Conservation (phyloP, 257 asterid genomes). For the Scutellaria baicalensis region DNA sequence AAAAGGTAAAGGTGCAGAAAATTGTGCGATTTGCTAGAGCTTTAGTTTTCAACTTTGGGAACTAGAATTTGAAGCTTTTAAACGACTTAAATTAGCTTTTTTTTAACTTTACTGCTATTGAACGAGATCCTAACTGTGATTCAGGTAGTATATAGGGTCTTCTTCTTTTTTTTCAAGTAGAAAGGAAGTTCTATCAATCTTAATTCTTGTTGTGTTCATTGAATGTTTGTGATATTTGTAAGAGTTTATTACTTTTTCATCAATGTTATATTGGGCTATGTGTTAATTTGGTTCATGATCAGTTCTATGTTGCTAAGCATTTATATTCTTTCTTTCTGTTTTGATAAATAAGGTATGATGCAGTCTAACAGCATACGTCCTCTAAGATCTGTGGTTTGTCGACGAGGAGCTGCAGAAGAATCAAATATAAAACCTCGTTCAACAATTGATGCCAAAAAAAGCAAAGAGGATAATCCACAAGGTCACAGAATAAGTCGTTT, state of each 20-base stretch:
- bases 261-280: neutral
- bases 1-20: neutral
- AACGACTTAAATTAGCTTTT: too few relatives aligned
- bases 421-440: conserved; percentile 30
- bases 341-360: conserved; percentile 38
- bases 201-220: neutral
- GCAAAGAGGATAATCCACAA: conserved; percentile 31
- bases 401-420: conserved; percentile 40
- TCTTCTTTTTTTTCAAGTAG: too few relatives aligned
- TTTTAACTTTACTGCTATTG: neutral
- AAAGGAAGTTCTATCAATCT: neutral
- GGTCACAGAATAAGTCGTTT: conserved; percentile 25
- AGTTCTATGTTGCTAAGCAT: neutral
- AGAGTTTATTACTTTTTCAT: neutral
- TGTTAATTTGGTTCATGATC: neutral
- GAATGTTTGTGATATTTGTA: neutral
- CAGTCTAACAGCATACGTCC: conserved; percentile 55
- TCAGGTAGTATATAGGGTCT: neutral
- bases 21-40: neutral
- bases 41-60: neutral
- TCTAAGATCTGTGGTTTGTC: conserved; percentile 52
- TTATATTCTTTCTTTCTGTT: conserved; percentile 6
- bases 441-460: conserved; percentile 20
- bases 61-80: too few relatives aligned
- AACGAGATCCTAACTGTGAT: neutral